Conservation (phyloP, 1,284 basidiomycete species). For the Ceratobasidium sp. region DNA sequence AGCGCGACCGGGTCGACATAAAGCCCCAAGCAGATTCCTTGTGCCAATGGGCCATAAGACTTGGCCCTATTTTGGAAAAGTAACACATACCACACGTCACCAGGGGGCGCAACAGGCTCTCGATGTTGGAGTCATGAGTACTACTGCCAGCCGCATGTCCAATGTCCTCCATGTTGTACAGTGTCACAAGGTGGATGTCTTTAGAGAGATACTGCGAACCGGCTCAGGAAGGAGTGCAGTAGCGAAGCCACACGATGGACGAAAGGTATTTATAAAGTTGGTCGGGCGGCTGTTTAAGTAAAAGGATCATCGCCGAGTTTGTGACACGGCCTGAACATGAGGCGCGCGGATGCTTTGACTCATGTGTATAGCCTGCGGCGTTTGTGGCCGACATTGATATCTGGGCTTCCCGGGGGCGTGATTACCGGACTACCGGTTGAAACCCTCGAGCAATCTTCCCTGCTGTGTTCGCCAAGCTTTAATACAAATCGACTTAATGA, state of each 20-base stretch:
- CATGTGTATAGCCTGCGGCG: slow-evolving; percentile 10
- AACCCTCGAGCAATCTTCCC: too few species aligned
- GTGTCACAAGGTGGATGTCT: not conserved
- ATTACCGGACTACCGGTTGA: too few species aligned
- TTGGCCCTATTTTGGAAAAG: not conserved
- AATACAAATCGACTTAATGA: too few species aligned
- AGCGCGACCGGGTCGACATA: slow-evolving; percentile 42
- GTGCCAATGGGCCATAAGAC: not conserved
- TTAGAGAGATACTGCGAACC: too few species aligned
- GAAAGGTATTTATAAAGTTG: not conserved
- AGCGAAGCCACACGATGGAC: not conserved
- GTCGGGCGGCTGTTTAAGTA: not conserved
- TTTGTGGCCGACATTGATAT: not conserved
- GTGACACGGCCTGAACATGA: not conserved
- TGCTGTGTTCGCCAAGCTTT: too few species aligned
- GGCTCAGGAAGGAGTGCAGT: not conserved
- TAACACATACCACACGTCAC: slow-evolving; percentile 31
- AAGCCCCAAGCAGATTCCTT: slow-evolving; percentile 36
- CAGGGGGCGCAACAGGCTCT: slow-evolving; percentile 23
- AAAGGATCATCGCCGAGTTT: not conserved
- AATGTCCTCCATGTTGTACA: slow-evolving; percentile 10
- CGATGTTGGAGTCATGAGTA: not conserved
- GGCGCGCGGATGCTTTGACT: not conserved
- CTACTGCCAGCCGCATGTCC: not conserved
- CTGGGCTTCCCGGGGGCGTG: not conserved